Evolutionary conservation across 2,329 filamentous ascomycete species (phyloP), one percentile per base, ranked within the genome.

Genomic region (Sporothrix pseudoabietina): DNA sequence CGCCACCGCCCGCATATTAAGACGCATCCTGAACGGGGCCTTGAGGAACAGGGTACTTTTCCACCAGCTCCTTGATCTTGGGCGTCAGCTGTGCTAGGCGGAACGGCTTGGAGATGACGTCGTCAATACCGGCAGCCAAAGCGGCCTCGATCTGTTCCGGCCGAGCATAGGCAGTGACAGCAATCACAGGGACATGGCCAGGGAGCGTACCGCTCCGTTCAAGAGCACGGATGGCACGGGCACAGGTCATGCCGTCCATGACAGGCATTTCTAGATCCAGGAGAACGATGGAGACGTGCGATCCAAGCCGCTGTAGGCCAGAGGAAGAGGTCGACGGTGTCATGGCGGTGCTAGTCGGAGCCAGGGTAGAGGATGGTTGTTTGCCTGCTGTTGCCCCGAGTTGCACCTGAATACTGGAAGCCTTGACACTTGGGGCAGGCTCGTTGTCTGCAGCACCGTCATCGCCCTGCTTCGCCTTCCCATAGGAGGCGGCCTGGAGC

Each of bases 191-290:
- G n/a, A 93, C 88, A 78, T 93, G 91, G 69, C 85, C 83, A 22
- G 86, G 84, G 66, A 92, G 87, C 44, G 85, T 87, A 26, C 89
- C 88, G 71, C 88, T 84, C 68, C 82, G 82, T 79, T 94, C 91
- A 22, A 92, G 83, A 74, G 91, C 86, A 22, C 92, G 87, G 71
- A 95, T 94, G 74, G 84, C 87, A 57, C 86, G 85, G 14, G 92
- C 90, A 75, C 92, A 93, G 1, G 91, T 91, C 80, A 92, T 88
- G 49, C 92, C 92, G 77, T 94, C 91, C 92, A 94, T 94, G 59
- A 94, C 86, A 0, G 92, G 80, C 92, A 94, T 94, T 78, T 94
- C 92, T 66, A 94, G 85, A 78, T 94, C 92, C 92, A 94, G 94
- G 6, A 94, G 81, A 14, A 94, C 90, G 63, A 94, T 85, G 9